A percentile compares a stretch with the other conserved stretches of the same genome.
Conservation (phyloP, 2,329 filamentous ascomycete species). For the Paraphaeosphaeria minitans region DNA sequence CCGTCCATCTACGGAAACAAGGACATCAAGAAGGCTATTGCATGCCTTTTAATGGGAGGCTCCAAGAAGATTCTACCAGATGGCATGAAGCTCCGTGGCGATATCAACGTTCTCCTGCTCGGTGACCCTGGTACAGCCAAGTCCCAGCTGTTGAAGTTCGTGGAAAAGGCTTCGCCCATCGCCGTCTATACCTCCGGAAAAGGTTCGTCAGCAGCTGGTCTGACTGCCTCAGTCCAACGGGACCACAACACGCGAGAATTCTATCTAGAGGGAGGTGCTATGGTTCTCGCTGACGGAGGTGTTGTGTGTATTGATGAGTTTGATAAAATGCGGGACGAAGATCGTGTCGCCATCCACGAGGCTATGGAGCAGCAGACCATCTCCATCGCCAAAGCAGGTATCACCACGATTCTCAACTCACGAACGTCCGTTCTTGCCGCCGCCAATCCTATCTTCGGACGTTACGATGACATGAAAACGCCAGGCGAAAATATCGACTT, state of each 20-base stretch:
- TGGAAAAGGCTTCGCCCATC: constrained; percentile 93
- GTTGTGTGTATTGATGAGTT: constrained; percentile 99
- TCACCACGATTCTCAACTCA: constrained; percentile 96
- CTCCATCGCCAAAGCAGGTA: constrained; percentile 97
- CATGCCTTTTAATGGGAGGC: constrained; percentile 89
- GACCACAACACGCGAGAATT: constrained; percentile 93
- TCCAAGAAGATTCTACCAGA: constrained; percentile 98
- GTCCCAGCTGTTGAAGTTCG: constrained; percentile 95
- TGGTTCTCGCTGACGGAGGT: constrained; percentile 96
- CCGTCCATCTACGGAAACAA: constrained; percentile 96
- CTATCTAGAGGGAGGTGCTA: constrained; percentile 96
- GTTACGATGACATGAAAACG: constrained; percentile 97
- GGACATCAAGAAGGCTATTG: constrained; percentile 97
- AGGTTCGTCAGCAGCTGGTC: constrained; percentile 94
- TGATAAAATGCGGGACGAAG: constrained; percentile 99
- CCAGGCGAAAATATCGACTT: constrained; percentile 99
- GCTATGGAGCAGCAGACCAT: constrained; percentile 99
- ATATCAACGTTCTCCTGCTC: constrained; percentile 95
- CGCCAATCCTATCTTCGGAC: constrained; percentile 95
- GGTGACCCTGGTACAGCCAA: constrained; percentile 98
- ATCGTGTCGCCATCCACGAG: constrained; percentile 97
- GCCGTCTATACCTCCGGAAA: constrained; percentile 99
- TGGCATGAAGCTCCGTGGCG: constrained; percentile 95
- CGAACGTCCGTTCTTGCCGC: constrained; percentile 93
- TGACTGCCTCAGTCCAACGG: constrained; percentile 94